Evolutionary conservation across 306 rosid genomes (phyloP), one percentile per base, ranked within the genome.

Genomic region (Pyrus communis): DNA sequence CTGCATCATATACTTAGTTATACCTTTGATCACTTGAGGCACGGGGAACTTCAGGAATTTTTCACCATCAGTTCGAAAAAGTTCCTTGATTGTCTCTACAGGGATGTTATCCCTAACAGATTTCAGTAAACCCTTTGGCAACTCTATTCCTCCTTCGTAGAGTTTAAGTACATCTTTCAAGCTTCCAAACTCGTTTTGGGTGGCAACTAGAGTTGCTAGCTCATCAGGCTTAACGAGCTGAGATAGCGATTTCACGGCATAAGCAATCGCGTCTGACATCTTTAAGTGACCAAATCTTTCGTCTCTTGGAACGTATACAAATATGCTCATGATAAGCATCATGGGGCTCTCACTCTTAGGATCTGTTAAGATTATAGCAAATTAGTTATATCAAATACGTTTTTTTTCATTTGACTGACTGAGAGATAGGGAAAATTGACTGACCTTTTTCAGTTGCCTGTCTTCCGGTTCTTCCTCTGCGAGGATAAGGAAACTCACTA

Each of bases 11-110:
- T 51, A 14, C 21, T 23, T 57, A 4, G 27, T 70, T 25, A 25
- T 86, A 93, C 98, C 93, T 90, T 86, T 45, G 76, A 93, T 86
- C 64, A 93, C 97, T 85, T 87, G 93, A 70, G 98, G 98, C 45
- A 69, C 4, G 1, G 97, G 93, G 81, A 70, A 91, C 58, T 82
- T 82, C 61, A 88, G 86, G 77, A 86, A 67, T 3, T 58, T 51
- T 82, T 78, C 91, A 23, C 89, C 97, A 55, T 93, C 94, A 9
- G 84, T 82, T 77, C 77, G 80, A 58, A 91, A 79, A 68, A 90
- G 74, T 82, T 88, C 93, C 76, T 89, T 91, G 81, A 93, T 82
- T 82, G 90, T 15, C 58, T 89, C 84, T 33, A 78, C 70, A 15
- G 89, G 90, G 31, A 88, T 77, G 35, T 70, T 80, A 17, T 89